A percentile compares a stretch with the other conserved stretches of the same genome.
Evolutionary conservation across 345 rosid genomes (phyloP).

Genomic region (Lenwebbia sp.): DNA sequence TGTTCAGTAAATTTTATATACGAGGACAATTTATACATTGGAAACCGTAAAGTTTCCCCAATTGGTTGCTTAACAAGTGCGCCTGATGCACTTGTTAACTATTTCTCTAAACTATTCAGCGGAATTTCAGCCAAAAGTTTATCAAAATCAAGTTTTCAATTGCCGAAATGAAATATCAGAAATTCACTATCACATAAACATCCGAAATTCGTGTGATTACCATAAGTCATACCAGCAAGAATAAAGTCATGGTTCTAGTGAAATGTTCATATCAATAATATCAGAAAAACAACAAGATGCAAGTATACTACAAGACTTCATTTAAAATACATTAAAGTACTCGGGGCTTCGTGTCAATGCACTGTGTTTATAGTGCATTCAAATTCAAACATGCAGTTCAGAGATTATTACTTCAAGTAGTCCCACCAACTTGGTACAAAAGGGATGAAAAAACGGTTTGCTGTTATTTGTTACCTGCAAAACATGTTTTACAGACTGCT

Average conservation of each 20-base stretch:
- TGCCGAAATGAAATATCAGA: neutral
- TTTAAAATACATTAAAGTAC: neutral
- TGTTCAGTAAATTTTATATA: too few relatives aligned
- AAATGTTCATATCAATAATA: neutral
- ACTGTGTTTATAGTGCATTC: neutral
- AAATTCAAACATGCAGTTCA: neutral
- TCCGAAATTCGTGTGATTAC: neutral
- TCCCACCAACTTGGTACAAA: neutral
- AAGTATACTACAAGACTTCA: neutral
- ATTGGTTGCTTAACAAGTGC: neutral
- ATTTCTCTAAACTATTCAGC: neutral
- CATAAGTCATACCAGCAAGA: neutral
- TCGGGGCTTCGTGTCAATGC: neutral
- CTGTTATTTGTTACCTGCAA: neutral
- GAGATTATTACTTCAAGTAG: neutral
- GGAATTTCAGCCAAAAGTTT: neutral
- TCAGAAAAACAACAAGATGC: neutral
- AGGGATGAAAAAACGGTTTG: neutral
- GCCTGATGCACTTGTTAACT: neutral
- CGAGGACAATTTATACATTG: neutral
- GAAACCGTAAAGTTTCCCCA: neutral
- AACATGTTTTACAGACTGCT: neutral
- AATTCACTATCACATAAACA: neutral
- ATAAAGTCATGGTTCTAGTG: neutral
- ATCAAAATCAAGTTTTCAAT: neutral